Base-by-base conservation (phyloP, 2,329 filamentous ascomycete species). In the Trichoderma sp. region DNA sequence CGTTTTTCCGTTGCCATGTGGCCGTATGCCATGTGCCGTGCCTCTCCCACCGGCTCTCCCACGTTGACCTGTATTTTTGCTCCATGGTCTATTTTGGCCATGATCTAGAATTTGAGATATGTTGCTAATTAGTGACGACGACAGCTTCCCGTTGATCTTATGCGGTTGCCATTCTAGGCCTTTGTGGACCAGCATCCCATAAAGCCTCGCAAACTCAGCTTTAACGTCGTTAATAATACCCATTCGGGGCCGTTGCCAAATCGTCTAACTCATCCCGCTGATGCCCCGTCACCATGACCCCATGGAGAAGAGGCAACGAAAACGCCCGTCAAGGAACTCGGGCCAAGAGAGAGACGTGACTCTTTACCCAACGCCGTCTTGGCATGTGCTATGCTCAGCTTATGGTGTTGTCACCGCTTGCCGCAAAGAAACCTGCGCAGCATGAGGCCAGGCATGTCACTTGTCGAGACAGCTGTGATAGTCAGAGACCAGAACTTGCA, bases 371-470 rank as follows among this genome's bases (percentile, higher is more conserved):
- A 43, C 28, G 17, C n/a, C 39, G 17, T 19, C 9, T 7, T n/a
- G 24, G 58, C 47, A 5, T 61, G n/a, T 62, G 59, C 59, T 62
- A 45, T 54, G 26, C 59, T 62, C 39, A 44, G 59, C 59, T 62
- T 54, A 62, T 62, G 58, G 17, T 34, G 48, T 45, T 44, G 48
- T 52, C 59, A 44, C 48, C 47, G 12, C 7, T 17, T 21, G 15
- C 24, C 41, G n/a, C 14, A 19, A 19, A 12, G 44, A 21, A 21
- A 9, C 15, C 24, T 47, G 43, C 43, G 56, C 3, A 17, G 14
- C n/a, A 58, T 58, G 26, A 24, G 28, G 17, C 7, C 51, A 5
- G 56, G 44, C 21, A 58, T 48, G 56, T 58, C 56, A 58, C 56
- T 58, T 17, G 15, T 24, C 45, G 24, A 15, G 17, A 26, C 15